Conservation (phyloP, 495 filamentous ascomycete genomes). For the Cenococcum geophilum region DNA sequence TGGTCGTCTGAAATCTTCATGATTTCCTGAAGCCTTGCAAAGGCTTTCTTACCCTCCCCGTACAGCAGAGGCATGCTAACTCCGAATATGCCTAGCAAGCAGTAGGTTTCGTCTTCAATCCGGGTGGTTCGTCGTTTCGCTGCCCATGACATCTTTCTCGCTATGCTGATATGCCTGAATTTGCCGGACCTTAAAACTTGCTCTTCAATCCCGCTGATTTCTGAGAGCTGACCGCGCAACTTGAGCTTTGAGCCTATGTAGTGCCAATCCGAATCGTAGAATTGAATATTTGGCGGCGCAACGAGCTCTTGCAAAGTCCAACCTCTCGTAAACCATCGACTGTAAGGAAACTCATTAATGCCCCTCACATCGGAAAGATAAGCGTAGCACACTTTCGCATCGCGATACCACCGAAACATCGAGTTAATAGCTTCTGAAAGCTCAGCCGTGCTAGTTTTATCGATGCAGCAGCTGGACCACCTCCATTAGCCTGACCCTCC, state of each 20-base stretch:
- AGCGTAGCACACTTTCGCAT: conserved; percentile 19
- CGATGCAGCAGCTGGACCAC: conserved; percentile 8
- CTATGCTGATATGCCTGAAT: conserved; percentile 4
- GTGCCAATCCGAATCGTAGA: conserved; percentile 15
- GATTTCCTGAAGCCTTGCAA: conserved; percentile 24
- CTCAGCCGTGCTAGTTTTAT: conserved; percentile 36
- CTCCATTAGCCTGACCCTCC: too few species aligned
- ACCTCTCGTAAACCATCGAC: conserved; percentile 27
- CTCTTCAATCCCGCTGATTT: conserved; percentile 14
- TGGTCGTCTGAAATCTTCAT: conserved; percentile 9
- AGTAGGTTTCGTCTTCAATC: conserved; percentile 26
- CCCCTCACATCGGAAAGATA: conserved; percentile 19
- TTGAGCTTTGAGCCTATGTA: conserved; percentile 6
- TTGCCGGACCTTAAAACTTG: not conserved
- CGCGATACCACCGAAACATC: conserved; percentile 36
- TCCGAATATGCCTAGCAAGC: conserved; percentile 26
- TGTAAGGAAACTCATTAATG: not conserved
- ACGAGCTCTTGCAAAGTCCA: conserved; percentile 29
- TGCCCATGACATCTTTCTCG: conserved; percentile 23
- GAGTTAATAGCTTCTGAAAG: conserved; percentile 43
- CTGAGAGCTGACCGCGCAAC: conserved; percentile 5
- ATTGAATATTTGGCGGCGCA: conserved; percentile 13
- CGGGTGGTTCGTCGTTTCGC: conserved; percentile 13
- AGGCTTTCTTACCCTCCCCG: conserved; percentile 25
- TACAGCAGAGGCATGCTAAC: conserved; percentile 28